Base-by-base conservation (phyloP, 305 asterid species). In the Rubia occidens region DNA sequence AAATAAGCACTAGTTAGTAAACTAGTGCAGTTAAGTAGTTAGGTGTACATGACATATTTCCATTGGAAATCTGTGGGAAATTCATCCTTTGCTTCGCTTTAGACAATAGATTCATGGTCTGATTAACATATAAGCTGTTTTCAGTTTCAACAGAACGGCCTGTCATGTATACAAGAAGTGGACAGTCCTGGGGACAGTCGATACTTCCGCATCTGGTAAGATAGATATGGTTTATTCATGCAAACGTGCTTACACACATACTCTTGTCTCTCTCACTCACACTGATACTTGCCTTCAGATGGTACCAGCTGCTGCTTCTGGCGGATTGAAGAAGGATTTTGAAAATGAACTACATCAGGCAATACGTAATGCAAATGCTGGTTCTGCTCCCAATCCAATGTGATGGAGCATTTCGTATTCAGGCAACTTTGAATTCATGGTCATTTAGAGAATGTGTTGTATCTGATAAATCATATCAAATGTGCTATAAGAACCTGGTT, bases 181-280 rank as follows among this genome's bases (percentile, higher is more conserved):
- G 86, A 67, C 78, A 90, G 29, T 83, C 96, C 5, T 83, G 89
- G 98, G 85, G 90, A 45, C 90, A 80, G 47, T 53, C 81, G 39
- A 63, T 84, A 69, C 95, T 92, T 80, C 98, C 96, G 11, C 98
- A 85, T 82, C 71, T 76, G 96, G 96, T 92, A 79, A 71, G 76
- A 9, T 60, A 60, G 20, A 53, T 21, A 8, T 17, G 5, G 15
- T 54, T 40, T 35, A 10, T 55, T 6, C 17, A 17, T n/a, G 18
- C 42, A 54, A 60, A 18, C 9, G 3, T 37, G 2, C 35, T 59
- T 13, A 60, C 65, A 8, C 65, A 2, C 43, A 29, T 15, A 3
- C 55, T 66, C n/a, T 11, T 58, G 14, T 60, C 45, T 71, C 53
- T 11, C 15, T 60, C 5, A 15, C 67, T 11, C 67, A 8, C 67